These are phyloP conservation scores for Debaryomycetaceae sp. DNA, from an alignment of 1,139 yeast species.

Conservation along the genomic window DNA sequence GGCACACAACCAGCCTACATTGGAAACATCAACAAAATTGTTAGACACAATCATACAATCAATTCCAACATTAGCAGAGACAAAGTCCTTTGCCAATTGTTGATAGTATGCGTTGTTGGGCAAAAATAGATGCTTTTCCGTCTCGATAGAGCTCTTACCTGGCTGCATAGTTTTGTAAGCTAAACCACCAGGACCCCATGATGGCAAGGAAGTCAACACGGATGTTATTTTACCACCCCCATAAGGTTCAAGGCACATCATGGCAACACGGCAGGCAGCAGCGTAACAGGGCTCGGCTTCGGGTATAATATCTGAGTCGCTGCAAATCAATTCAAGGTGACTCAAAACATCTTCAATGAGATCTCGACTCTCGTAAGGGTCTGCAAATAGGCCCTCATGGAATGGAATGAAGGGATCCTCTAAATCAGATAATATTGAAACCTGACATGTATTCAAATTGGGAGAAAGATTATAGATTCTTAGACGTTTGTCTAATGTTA, in stretches of 20 bases:
- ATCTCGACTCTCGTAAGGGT: constrained; percentile 61
- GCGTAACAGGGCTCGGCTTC: constrained; percentile 77
- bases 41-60: constrained; percentile 72
- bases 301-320: constrained; percentile 36
- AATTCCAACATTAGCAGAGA: constrained; percentile 63
- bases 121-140: constrained; percentile 52
- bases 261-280: constrained; percentile 70
- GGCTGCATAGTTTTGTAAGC: constrained; percentile 39
- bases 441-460: constrained; percentile 55
- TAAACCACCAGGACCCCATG: constrained; percentile 83
- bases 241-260: constrained; percentile 54
- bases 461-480: constrained; percentile 72
- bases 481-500: constrained; percentile 71
- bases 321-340: constrained; percentile 48
- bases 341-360: constrained; percentile 68
- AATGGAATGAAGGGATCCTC: constrained; percentile 84
- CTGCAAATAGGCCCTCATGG: constrained; percentile 73
- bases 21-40: constrained; percentile 69
- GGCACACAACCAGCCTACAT: constrained; percentile 63
- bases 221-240: constrained; percentile 85
- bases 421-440: constrained; percentile 67
- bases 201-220: constrained; percentile 66
- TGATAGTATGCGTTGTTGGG: constrained; percentile 65
- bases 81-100: constrained; percentile 55
- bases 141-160: constrained; percentile 43